Evolutionary conservation across 73 alveolate species (phyloP).

Genomic region (Paramecium bursaria): DNA sequence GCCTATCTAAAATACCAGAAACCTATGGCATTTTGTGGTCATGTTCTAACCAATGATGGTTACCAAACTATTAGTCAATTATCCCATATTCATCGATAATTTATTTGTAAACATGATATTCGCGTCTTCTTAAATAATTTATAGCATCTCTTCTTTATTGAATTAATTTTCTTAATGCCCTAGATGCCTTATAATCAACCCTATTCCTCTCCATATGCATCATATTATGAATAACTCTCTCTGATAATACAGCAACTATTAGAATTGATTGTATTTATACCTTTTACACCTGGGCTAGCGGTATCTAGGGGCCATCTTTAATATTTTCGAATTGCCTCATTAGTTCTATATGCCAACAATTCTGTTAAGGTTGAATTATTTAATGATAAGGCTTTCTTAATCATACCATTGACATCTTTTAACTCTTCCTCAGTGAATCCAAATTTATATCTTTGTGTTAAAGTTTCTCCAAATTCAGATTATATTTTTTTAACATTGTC

Average conservation of each 20-base stretch:
- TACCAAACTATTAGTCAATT: background rate
- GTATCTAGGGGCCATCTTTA: constrained; percentile 59
- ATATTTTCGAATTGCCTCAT: constrained; percentile 42
- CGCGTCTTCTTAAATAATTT: constrained; percentile 1
- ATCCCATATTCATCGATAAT: constrained; percentile 32
- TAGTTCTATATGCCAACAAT: constrained; percentile 35
- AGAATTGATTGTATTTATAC: background rate
- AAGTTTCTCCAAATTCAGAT: constrained; percentile 15
- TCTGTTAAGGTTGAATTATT: constrained; percentile 3
- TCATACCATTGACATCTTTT: background rate
- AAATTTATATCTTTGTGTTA: constrained; percentile 33
- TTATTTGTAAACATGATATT: background rate
- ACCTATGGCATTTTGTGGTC: too few species aligned
- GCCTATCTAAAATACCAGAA: too few species aligned
- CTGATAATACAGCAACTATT: constrained; percentile 35
- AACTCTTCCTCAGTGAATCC: constrained; percentile 44
- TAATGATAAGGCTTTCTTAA: constrained; percentile 16
- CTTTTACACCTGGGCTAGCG: constrained; percentile 5
- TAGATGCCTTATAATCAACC: background rate
- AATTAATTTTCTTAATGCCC: constrained; percentile 20
- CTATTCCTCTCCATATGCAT: constrained; percentile 55
- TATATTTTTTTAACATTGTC: constrained; percentile 9
- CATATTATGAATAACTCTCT: constrained; percentile 14
- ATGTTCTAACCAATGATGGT: constrained; percentile 20
- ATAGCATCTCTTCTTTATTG: constrained; percentile 43